Evolutionary conservation across 371 early-diverging fungal genomes (phyloP).

Genomic region (Scutellospora calospora): DNA sequence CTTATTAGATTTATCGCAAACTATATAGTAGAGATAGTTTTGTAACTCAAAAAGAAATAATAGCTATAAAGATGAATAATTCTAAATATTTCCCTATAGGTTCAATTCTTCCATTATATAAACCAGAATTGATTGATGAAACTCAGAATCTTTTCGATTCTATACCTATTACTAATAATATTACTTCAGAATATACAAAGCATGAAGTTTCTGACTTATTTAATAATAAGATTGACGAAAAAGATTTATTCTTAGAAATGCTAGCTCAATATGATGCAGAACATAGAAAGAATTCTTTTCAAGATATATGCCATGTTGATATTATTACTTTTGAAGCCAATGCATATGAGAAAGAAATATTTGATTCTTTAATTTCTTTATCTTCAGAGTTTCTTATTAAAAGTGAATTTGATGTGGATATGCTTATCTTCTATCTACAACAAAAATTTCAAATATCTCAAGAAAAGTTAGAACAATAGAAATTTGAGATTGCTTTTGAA

Average conservation of each 20-base stretch:
- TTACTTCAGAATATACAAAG: background rate
- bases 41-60: slow-evolving; percentile 33
- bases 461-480: slow-evolving; percentile 20
- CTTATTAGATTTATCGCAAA: slow-evolving; percentile 30
- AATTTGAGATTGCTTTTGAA: slow-evolving; percentile 31
- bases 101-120: slow-evolving; percentile 41
- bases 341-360: slow-evolving; percentile 32
- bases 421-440: slow-evolving; percentile 21
- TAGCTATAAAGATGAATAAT: slow-evolving; percentile 37
- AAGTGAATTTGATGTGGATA: no score
- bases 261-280: slow-evolving; percentile 12
- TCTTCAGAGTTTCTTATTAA: slow-evolving; percentile 40
- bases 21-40: slow-evolving; percentile 17
- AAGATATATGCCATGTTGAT: slow-evolving; percentile 37
- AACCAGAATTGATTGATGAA: slow-evolving; percentile 26
- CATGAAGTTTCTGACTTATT: slow-evolving; percentile 34
- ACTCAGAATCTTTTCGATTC: slow-evolving; percentile 41
- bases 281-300: background rate
- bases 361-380: slow-evolving; percentile 33
- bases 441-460: slow-evolving; percentile 33
- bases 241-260: slow-evolving; percentile 32
- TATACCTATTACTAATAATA: no score
- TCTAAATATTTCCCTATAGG: slow-evolving; percentile 37
- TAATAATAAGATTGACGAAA: slow-evolving; percentile 30
- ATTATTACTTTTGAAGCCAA: slow-evolving; percentile 35